Evolutionary conservation across 257 asterid genomes (phyloP).

Genomic region (Striga asiatica): DNA sequence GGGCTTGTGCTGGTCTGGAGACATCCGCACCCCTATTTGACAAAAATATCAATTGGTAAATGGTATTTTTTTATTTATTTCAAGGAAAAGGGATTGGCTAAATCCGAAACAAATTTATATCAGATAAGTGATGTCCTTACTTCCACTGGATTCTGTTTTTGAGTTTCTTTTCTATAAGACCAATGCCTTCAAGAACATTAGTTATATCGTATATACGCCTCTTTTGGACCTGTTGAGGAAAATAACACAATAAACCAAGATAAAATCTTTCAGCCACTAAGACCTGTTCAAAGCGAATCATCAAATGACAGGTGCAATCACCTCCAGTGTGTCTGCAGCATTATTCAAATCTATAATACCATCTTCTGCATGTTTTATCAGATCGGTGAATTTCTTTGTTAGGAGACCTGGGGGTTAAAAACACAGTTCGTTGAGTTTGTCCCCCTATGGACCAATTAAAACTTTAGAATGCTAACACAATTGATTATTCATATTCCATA

Average conservation of each 20-base stretch:
- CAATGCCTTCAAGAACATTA: conserved; percentile 94
- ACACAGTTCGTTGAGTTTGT: too few species aligned
- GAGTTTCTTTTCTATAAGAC: conserved; percentile 88
- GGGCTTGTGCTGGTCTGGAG: too few species aligned
- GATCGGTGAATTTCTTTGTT: conserved; percentile 36
- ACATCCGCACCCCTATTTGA: too few species aligned
- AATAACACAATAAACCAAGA: conserved; percentile 7
- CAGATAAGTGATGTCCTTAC: too few species aligned
- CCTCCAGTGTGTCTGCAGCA: conserved; percentile 77
- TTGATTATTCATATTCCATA: background rate
- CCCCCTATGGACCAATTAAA: too few species aligned
- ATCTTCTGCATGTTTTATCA: conserved; percentile 52
- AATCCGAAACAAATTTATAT: too few species aligned
- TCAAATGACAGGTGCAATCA: conserved; percentile 13
- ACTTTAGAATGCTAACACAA: background rate
- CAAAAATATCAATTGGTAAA: too few species aligned
- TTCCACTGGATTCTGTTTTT: conserved; percentile 66
- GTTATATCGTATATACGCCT: conserved; percentile 89
- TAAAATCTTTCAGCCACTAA: conserved; percentile 4
- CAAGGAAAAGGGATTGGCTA: too few species aligned
- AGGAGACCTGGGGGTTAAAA: conserved; percentile 39
- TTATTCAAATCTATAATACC: conserved; percentile 86
- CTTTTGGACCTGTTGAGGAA: conserved; percentile 58
- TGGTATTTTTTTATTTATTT: too few species aligned
- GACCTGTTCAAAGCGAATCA: background rate